These are phyloP conservation scores for Capsicum rhomboideum DNA, from an alignment of 257 asterid species.

Conservation along the genomic window DNA sequence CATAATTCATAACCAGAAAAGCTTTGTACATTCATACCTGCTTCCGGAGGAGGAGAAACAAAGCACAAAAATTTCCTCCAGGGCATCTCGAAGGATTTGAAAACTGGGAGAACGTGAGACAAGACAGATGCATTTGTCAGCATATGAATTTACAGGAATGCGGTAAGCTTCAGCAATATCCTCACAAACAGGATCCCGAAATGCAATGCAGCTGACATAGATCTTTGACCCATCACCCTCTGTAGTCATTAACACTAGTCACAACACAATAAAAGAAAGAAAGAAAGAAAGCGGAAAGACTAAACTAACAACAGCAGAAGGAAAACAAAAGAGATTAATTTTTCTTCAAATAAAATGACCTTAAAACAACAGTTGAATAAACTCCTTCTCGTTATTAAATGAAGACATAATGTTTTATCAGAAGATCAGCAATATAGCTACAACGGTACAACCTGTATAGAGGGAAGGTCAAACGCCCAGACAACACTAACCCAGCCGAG, in stretches of 20 bases:
- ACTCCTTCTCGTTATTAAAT: not conserved
- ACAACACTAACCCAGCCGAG: not conserved
- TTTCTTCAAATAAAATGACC: not conserved
- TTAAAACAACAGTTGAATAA: not conserved
- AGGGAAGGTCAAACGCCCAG: not conserved
- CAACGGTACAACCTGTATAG: not conserved
- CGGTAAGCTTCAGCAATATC: conserved; percentile 77
- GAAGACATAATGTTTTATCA: not conserved
- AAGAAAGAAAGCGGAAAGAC: not conserved
- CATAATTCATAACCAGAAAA: not conserved
- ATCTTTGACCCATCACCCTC: conserved; percentile 94
- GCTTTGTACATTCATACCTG: conserved; percentile 37
- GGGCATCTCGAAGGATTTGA: conserved; percentile 60
- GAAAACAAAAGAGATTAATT: not conserved
- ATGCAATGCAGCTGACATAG: conserved; percentile 80
- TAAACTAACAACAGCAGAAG: not conserved
- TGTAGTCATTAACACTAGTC: conserved; percentile 4
- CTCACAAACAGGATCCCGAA: conserved; percentile 76
- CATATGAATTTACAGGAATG: conserved; percentile 54
- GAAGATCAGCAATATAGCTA: not conserved
- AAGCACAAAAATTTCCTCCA: conserved; percentile 75
- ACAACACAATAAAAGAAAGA: not conserved
- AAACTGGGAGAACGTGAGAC: conserved; percentile 84
- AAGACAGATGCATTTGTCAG: conserved; percentile 83
- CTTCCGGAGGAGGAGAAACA: conserved; percentile 81